Base-by-base conservation (phyloP, 441 rosid species). In the Pelargonium exstipulatum region DNA sequence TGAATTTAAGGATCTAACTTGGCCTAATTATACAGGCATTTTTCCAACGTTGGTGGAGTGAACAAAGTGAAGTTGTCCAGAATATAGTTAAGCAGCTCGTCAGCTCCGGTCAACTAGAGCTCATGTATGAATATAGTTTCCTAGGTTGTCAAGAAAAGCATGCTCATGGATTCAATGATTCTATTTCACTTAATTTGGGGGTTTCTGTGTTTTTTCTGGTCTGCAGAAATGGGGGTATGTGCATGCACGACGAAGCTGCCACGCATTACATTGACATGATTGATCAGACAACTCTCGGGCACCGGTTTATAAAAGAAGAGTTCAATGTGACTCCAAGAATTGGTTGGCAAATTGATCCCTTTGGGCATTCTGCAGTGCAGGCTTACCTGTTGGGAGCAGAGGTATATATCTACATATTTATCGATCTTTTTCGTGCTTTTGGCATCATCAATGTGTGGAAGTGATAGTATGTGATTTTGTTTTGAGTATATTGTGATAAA, bases 311-410 rank as follows among this genome's bases (percentile, higher is more conserved):
- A 51, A 80, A 85, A 78, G 79, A 82, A 67, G 90, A 89, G 82
- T 92, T 95, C 77, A 88, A 85, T 69, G 83, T 92, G 76, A 92
- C 94, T 69, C 99, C 99, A 16, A 92, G 98, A 81, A 88, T 92
- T 78, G 98, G 98, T 78, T 95, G 99, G 99, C 99, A 95, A 81
- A 92, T 95, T 72, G 99, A 95, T 69, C 99, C 99, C 24, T 95
- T 95, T 81, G 99, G 99, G 69, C 99, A 95, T 87, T 92, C 99
- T 81, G 99, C 96, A 0, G 97, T 88, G 68, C 98, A 95, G 80
- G 99, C 98, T 69, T 95, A 92, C 83, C 83, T 92, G 84, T 83
- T 95, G 79, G 94, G 99, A 58, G 94, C 97, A 43, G 98, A 92
- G 74, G 99, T 89, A 78, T 32, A 32, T 37, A 37, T 35, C 6